Percentiles rank a stretch among this genome's conserved stretches.
phyloP scores from a whole-genome alignment of 2,329 filamentous ascomycete species.

The Coniochaeta sp. region DNA sequence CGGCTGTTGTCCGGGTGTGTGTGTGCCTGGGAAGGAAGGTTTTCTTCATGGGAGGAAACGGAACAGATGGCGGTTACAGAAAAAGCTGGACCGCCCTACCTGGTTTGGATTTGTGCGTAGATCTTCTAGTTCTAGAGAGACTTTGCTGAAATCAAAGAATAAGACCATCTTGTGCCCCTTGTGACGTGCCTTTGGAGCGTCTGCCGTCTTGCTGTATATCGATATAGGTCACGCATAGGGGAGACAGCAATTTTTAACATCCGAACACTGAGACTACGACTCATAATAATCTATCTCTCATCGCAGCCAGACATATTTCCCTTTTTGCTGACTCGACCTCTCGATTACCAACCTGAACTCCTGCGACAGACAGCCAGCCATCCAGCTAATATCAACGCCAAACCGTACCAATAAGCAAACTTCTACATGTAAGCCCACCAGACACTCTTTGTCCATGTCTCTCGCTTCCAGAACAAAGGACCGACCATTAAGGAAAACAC shows the following conservation, averaged over 20 bases:
- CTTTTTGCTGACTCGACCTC: background rate
- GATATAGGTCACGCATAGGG: no score
- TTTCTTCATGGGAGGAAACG: background rate
- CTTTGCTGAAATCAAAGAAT: background rate
- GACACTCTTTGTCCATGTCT: background rate
- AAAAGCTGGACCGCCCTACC: background rate
- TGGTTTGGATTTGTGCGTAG: background rate
- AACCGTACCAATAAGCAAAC: background rate
- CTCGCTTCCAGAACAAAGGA: background rate
- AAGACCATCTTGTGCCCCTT: background rate
- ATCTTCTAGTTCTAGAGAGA: background rate
- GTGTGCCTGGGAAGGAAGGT: background rate
- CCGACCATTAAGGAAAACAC: background rate
- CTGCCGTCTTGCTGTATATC: no score
- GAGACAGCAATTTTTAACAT: no score
- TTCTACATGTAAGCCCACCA: background rate
- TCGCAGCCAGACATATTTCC: background rate
- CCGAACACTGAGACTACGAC: no score
- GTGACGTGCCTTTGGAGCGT: no score
- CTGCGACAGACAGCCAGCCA: background rate
- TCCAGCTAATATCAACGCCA: background rate
- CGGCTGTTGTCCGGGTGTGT: background rate
- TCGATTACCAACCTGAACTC: background rate
- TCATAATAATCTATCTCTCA: background rate
- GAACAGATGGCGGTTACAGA: background rate